Base-by-base conservation (phyloP, 306 rosid genomes). In the Rubus idaeus region DNA sequence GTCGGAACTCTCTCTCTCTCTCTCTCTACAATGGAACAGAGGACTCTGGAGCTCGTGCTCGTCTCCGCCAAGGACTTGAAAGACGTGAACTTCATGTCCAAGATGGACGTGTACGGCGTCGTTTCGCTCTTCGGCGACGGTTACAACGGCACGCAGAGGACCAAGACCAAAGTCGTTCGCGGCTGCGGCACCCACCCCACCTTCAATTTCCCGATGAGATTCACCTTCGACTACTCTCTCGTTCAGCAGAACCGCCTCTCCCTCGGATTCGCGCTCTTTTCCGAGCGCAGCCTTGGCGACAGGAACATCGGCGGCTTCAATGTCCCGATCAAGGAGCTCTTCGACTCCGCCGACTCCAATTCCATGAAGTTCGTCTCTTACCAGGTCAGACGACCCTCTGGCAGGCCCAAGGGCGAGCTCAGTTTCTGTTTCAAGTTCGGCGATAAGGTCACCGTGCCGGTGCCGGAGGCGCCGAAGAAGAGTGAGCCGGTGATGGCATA, bases 21-120 rank as follows among this genome's bases (percentile, higher is more conserved):
- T 74, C 76, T 69, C 55, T 63, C 26, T 0, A 23, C 30, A 8
- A 87, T 87, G 93, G 90, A 89, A 57, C 74, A 71, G 52, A 85
- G 84, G 8, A 84, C 77, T 51, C n/a, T 93, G 26, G 96, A 93
- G 23, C 82, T 93, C 68, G 87, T 80, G 73, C 68, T 93, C 41
- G 41, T 82, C 69, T 94, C 98, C 0, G 97, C 98, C 4, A 83
- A 80, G 12, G 94, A 84, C 52, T 85, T 94, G 77, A 85, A 94
- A 26, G 80, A 91, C 46, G 96, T 88, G 2, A 91, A 83, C 46
- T 70, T 85, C 26, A 45, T 94, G 17, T 81, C 89, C 46, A 90
- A 94, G 81, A 91, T 91, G 96, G 87, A 89, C 41, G 94, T 84
- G 0, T 91, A 86, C 86, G 94, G 80, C 37, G 89, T 86, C 81